phyloP scores from a whole-genome alignment of 2,329 filamentous ascomycete species.

The Beauveria bassiana region DNA sequence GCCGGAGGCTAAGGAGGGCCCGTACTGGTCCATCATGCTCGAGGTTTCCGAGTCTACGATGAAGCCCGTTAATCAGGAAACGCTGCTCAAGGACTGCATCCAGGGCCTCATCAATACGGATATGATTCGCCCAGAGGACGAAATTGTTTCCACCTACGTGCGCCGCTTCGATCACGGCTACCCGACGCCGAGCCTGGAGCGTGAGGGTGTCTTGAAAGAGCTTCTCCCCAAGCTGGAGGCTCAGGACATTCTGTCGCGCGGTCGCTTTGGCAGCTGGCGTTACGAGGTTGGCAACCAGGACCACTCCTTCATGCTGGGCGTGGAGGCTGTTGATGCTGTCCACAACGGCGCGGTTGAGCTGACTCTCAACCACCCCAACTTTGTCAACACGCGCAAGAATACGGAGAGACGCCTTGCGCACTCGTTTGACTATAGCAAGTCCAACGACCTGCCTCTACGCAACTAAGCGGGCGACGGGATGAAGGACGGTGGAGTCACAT shows the following conservation, averaged over 20 bases:
- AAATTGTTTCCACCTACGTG: constrained; percentile 98
- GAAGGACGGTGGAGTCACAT: not conserved
- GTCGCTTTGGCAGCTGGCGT: constrained; percentile 95
- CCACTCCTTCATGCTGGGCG: constrained; percentile 95
- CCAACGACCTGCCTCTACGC: constrained; percentile 33
- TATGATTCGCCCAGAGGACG: constrained; percentile 84
- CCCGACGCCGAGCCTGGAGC: constrained; percentile 89
- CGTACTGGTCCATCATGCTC: constrained; percentile 99
- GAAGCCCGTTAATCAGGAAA: constrained; percentile 87
- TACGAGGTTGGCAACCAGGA: constrained; percentile 98
- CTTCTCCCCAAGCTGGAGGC: constrained; percentile 88
- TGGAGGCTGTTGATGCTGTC: constrained; percentile 87
- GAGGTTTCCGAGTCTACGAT: constrained; percentile 92
- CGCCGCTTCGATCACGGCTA: constrained; percentile 97
- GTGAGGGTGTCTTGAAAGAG: constrained; percentile 87
- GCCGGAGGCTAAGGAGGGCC: constrained; percentile 69
- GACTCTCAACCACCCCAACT: constrained; percentile 93
- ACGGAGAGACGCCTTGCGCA: constrained; percentile 36
- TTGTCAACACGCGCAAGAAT: constrained; percentile 76
- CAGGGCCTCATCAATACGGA: constrained; percentile 96
- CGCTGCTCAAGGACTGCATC: constrained; percentile 82
- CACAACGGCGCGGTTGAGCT: constrained; percentile 83
- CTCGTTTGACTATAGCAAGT: constrained; percentile 31
- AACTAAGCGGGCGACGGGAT: constrained; percentile 12
- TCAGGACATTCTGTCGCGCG: constrained; percentile 88